Evolutionary conservation across 148 eudicot genomes (phyloP).

Genomic region (Nepenthes mirabilis): DNA sequence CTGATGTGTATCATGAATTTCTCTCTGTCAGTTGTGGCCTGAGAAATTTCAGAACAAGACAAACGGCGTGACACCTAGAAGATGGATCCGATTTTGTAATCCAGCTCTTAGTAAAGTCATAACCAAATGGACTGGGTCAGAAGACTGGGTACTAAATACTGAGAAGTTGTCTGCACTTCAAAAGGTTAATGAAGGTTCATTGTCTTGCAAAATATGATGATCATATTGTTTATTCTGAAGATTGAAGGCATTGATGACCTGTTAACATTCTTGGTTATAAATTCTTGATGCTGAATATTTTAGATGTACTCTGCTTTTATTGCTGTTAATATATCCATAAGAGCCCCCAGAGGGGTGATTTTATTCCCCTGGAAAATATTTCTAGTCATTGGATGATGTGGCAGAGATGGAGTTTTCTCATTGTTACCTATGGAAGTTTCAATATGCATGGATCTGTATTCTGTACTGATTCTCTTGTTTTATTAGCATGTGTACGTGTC

Average conservation of each 20-base stretch:
- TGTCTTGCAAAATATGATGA: too few species aligned
- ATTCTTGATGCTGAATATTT: too few species aligned
- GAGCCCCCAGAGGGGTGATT: too few species aligned
- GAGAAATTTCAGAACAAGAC: slow-evolving; percentile 96
- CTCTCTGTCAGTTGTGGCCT: slow-evolving; percentile 71
- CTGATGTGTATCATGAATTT: neutral
- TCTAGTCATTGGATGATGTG: too few species aligned
- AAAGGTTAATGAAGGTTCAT: slow-evolving; percentile 28
- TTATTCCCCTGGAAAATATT: too few species aligned
- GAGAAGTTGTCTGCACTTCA: slow-evolving; percentile 64
- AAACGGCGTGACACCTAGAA: slow-evolving; percentile 93
- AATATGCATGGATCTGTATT: neutral
- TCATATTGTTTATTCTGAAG: too few species aligned
- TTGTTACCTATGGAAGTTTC: neutral
- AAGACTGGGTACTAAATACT: slow-evolving; percentile 78
- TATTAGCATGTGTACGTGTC: too few species aligned
- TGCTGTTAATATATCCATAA: too few species aligned
- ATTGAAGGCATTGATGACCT: neutral
- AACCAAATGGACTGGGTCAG: slow-evolving; percentile 82
- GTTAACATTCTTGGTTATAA: neutral
- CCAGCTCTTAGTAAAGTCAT: slow-evolving; percentile 66
- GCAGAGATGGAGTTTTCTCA: neutral
- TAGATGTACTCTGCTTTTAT: too few species aligned
- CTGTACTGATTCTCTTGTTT: neutral
- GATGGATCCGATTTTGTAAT: slow-evolving; percentile 93